These are phyloP conservation scores for Metarhizium humberi DNA, from an alignment of 2,329 filamentous ascomycete genomes.

Conservation along the genomic window DNA sequence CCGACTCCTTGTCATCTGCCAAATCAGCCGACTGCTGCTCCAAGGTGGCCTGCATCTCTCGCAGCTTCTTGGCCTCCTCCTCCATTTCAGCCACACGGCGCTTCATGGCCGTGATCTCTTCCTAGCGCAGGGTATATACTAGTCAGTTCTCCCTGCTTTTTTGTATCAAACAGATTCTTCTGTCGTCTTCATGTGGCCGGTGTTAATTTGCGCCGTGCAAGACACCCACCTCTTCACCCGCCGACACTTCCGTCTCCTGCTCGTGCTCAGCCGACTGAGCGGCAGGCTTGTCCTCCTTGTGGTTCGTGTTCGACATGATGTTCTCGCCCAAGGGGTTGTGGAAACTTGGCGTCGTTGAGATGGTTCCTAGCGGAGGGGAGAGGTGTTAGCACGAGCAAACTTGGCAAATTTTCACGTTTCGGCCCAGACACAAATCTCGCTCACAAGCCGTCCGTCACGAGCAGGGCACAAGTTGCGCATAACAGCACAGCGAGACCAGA, in stretches of 20 bases:
- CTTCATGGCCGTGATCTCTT: conserved; percentile 86
- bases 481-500: too few relatives aligned
- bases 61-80: conserved; percentile 75
- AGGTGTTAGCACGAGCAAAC: too few relatives aligned
- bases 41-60: conserved; percentile 78
- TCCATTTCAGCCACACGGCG: conserved; percentile 82
- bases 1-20: conserved; percentile 88
- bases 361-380: too few relatives aligned
- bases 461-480: too few relatives aligned
- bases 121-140: conserved; percentile 27
- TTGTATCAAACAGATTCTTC: background rate
- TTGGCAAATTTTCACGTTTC: too few relatives aligned
- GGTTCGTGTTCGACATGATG: conserved; percentile 6
- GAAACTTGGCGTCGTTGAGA: background rate
- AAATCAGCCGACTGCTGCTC: conserved; percentile 78
- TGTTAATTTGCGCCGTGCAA: background rate
- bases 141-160: conserved; percentile 21
- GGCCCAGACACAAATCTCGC: too few relatives aligned
- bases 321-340: background rate
- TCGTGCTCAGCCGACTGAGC: conserved; percentile 4
- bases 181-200: background rate
- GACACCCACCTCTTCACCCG: conserved; percentile 11
- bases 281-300: conserved; percentile 5
- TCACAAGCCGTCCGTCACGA: too few relatives aligned
- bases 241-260: conserved; percentile 8